Conservation (phyloP, 2,329 filamentous ascomycete species). For the Colletotrichum coccodes region DNA sequence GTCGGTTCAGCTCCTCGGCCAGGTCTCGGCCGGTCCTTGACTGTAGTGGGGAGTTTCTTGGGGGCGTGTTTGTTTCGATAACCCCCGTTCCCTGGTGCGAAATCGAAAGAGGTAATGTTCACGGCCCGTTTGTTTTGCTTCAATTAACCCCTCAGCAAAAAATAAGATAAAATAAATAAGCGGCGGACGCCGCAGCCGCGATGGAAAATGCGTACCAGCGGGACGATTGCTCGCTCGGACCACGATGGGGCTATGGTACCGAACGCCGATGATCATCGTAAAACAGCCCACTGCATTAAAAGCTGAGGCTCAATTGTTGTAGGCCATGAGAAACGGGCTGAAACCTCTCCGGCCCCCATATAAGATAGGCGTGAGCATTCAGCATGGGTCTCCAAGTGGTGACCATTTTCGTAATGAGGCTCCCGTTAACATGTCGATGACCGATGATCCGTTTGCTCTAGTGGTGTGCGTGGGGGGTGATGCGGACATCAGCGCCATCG, state of each 20-base stretch:
- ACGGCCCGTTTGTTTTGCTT: conserved; percentile 18
- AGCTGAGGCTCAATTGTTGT: conserved; percentile 3
- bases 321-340: neutral
- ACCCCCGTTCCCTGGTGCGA: conserved; percentile 9
- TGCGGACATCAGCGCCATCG: neutral
- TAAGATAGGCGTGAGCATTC: conserved; percentile 21
- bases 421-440: neutral
- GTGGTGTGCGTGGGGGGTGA: conserved; percentile 3
- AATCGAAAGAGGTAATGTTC: conserved; percentile 5
- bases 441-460: neutral
- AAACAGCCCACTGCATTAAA: neutral
- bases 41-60: conserved; percentile 11
- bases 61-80: conserved; percentile 19
- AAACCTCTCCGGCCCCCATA: neutral
- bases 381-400: conserved; percentile 18
- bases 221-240: conserved; percentile 20
- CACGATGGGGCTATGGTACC: conserved; percentile 8
- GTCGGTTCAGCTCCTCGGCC: conserved; percentile 26
- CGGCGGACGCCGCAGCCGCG: conserved; percentile 30
- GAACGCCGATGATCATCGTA: neutral
- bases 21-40: conserved; percentile 27
- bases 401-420: neutral
- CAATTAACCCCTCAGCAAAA: conserved; percentile 26
- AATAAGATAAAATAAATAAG: neutral
- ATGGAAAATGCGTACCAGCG: conserved; percentile 2